These are phyloP conservation scores for Neospora caninum DNA, from an alignment of 169 alveolate species.

Conservation along the genomic window DNA sequence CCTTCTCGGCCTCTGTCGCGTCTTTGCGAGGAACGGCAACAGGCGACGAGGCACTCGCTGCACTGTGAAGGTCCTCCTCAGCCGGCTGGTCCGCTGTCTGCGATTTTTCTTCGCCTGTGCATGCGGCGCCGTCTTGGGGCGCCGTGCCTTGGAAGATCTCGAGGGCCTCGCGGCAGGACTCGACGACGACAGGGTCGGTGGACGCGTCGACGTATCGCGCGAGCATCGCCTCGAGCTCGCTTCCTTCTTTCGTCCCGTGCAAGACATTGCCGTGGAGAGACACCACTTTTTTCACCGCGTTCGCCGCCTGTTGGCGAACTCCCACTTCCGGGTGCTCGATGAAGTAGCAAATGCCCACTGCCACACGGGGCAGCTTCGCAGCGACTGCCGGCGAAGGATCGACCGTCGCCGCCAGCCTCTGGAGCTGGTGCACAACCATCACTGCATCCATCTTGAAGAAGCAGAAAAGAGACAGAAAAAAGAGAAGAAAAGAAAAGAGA, in stretches of 20 bases:
- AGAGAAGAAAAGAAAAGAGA: background rate
- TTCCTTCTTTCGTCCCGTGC: conserved; percentile 33
- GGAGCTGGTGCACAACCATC: conserved; percentile 66
- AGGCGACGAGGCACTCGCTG: too few species aligned
- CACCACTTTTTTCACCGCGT: conserved; percentile 39
- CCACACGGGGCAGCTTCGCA: conserved; percentile 64
- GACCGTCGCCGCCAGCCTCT: conserved; percentile 63
- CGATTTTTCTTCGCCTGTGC: too few species aligned
- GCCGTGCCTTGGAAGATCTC: background rate
- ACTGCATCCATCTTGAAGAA: conserved; percentile 52
- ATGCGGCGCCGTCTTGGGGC: background rate
- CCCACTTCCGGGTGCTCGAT: conserved; percentile 66
- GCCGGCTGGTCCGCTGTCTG: too few species aligned
- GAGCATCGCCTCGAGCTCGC: conserved; percentile 47
- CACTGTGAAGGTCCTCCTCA: too few species aligned
- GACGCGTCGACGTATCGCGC: conserved; percentile 35
- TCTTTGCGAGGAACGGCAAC: too few species aligned
- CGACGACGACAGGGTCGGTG: background rate
- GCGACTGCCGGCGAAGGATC: conserved; percentile 62
- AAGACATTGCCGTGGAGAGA: conserved; percentile 47
- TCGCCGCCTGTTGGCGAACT: conserved; percentile 67
- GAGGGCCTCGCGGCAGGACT: background rate
- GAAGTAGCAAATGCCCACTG: conserved; percentile 58
- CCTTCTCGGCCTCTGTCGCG: background rate
- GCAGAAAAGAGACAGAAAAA: background rate